Evolutionary conservation across 1,284 basidiomycete species (phyloP).

Genomic region (Farysia itapuensis): DNA sequence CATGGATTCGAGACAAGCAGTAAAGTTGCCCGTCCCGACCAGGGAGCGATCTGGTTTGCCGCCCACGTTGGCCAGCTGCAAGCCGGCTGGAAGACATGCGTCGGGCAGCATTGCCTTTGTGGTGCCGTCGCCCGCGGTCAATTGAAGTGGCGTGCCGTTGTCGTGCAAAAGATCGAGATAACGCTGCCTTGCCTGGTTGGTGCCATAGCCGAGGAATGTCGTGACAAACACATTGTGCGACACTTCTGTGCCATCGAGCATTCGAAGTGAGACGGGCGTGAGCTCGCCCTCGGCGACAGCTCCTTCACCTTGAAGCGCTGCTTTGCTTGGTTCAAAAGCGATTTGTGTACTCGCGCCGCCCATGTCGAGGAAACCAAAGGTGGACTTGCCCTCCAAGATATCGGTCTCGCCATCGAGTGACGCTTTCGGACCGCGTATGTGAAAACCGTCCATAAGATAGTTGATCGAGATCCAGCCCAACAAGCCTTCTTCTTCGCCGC

Average conservation of each 20-base stretch:
- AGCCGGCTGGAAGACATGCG: constrained; percentile 82
- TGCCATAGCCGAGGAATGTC: constrained; percentile 97
- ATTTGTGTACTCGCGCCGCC: constrained; percentile 98
- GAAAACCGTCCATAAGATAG: constrained; percentile 97
- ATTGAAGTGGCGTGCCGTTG: constrained; percentile 17
- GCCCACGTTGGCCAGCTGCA: constrained; percentile 64
- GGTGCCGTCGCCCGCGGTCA: background rate
- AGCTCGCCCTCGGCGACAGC: constrained; percentile 25
- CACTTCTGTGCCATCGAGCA: constrained; percentile 82
- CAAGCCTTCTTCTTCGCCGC: constrained; percentile 94
- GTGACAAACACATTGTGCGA: constrained; percentile 93
- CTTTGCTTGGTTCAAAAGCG: constrained; percentile 76
- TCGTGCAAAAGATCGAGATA: constrained; percentile 73
- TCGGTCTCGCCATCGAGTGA: constrained; percentile 32
- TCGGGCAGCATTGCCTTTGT: constrained; percentile 63
- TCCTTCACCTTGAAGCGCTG: constrained; percentile 65
- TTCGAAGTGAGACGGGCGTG: constrained; percentile 70
- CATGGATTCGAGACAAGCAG: constrained; percentile 74
- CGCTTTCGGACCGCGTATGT: constrained; percentile 31
- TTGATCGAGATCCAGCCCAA: constrained; percentile 98
- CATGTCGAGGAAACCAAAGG: constrained; percentile 98
- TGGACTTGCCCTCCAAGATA: constrained; percentile 66
- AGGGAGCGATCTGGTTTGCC: constrained; percentile 55
- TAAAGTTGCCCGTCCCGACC: constrained; percentile 83
- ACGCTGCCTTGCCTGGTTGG: constrained; percentile 89